Conservation (phyloP, 768 basidiomycete species). For the Butyriboletus loyo region DNA sequence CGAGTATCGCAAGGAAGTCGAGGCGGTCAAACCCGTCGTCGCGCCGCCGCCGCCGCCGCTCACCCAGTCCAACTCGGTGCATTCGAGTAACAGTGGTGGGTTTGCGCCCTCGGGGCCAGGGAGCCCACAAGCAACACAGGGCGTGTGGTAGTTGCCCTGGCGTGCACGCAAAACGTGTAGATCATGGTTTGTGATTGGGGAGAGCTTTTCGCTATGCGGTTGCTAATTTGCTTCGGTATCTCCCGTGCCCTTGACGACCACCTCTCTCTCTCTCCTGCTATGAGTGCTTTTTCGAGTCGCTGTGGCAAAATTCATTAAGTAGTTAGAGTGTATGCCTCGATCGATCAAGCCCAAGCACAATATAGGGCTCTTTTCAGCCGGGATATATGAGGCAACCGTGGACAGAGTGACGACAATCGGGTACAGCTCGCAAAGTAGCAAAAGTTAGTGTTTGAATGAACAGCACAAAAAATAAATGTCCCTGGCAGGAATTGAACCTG, state of each 20-base stretch:
- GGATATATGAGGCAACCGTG: not conserved
- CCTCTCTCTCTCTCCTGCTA: not conserved
- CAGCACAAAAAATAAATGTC: conserved; percentile 13
- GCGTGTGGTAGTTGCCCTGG: conserved; percentile 23
- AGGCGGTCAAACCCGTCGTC: conserved; percentile 32
- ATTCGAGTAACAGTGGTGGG: conserved; percentile 27
- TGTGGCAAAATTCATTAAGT: not conserved
- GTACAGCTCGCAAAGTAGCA: not conserved
- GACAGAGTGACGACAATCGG: too few relatives aligned
- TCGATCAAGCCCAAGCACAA: not conserved
- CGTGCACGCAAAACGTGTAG: not conserved
- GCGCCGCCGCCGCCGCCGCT: conserved; percentile 18
- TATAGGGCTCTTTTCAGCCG: not conserved
- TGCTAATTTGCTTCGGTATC: not conserved
- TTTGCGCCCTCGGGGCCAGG: conserved; percentile 19
- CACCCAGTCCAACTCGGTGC: conserved; percentile 31
- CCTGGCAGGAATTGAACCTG: conserved; percentile 40
- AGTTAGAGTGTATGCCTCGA: not conserved
- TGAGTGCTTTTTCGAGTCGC: not conserved
- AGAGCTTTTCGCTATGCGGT: not conserved
- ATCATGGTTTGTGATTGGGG: not conserved
- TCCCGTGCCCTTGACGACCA: not conserved
- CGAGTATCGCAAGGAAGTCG: conserved; percentile 69
- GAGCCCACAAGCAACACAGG: conserved; percentile 27
- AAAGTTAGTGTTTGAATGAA: not conserved